Conservation (phyloP, 805 yeast genomes). For the Candida boidinii region DNA sequence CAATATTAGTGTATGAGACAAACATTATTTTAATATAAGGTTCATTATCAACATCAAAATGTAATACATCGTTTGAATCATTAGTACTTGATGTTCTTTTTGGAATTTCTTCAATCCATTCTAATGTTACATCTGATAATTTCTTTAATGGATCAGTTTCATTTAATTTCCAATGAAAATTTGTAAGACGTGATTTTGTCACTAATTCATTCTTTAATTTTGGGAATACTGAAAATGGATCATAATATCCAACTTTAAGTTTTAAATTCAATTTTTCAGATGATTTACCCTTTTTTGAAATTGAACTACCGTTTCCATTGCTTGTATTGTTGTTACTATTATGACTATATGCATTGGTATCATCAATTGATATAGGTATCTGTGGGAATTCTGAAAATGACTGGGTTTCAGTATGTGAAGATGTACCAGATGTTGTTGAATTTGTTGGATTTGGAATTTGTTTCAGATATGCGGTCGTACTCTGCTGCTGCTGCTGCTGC, state of each 20-base stretch:
- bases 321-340: too few species aligned
- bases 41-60: constrained; percentile 3
- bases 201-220: constrained; percentile 34
- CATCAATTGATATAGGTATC: too few species aligned
- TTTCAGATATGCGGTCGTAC: too few species aligned
- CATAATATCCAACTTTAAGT: constrained; percentile 51
- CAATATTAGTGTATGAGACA: constrained; percentile 56
- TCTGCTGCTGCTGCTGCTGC: too few species aligned
- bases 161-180: constrained; percentile 60
- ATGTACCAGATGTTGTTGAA: too few species aligned
- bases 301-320: too few species aligned
- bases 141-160: constrained; percentile 49
- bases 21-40: constrained; percentile 58
- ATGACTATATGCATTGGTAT: too few species aligned
- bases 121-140: constrained; percentile 48
- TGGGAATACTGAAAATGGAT: constrained; percentile 58
- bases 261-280: too few species aligned
- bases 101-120: constrained; percentile 52
- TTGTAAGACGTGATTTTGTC: constrained; percentile 45
- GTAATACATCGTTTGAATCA: constrained; percentile 1
- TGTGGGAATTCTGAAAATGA: too few species aligned
- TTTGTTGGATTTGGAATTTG: too few species aligned
- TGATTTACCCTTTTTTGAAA: too few species aligned
- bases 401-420: too few species aligned
- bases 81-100: constrained; percentile 4